Evolutionary conservation across 2,329 filamentous ascomycete species (phyloP).

Genomic region (Pseudogymnoascus sp.): DNA sequence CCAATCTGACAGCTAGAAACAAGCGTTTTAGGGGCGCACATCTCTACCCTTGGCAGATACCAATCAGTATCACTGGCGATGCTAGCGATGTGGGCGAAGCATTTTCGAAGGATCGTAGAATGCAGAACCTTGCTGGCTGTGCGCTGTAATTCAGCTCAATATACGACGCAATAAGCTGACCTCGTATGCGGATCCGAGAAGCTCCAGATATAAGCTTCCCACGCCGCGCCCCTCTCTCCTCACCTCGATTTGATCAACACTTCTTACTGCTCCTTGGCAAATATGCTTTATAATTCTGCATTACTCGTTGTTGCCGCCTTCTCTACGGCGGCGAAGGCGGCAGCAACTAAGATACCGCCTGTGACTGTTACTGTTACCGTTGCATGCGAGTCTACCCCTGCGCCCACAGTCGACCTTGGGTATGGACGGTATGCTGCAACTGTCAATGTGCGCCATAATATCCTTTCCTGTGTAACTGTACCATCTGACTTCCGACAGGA

Average conservation of each 20-base stretch:
- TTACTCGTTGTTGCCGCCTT: neutral
- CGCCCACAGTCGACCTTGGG: neutral
- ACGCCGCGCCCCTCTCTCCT: neutral
- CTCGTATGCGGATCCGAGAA: neutral
- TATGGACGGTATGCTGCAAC: neutral
- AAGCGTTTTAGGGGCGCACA: neutral
- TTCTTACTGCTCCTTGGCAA: neutral
- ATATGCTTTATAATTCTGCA: neutral
- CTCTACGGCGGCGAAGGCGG: neutral
- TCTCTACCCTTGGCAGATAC: neutral
- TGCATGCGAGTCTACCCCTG: neutral
- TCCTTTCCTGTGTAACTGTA: neutral
- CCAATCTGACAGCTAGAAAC: neutral
- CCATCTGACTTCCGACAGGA: neutral
- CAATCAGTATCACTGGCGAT: neutral
- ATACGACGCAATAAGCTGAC: neutral
- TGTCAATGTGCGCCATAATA: neutral
- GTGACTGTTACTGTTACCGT: neutral
- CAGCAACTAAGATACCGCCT: neutral
- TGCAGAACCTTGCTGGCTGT: neutral
- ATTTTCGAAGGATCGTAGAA: neutral
- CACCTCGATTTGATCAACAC: neutral
- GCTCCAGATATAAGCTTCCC: neutral
- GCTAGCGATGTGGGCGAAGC: neutral
- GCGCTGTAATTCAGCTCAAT: neutral